Base-by-base conservation (phyloP, 768 basidiomycete species). In the Coprinellus micaceus region DNA sequence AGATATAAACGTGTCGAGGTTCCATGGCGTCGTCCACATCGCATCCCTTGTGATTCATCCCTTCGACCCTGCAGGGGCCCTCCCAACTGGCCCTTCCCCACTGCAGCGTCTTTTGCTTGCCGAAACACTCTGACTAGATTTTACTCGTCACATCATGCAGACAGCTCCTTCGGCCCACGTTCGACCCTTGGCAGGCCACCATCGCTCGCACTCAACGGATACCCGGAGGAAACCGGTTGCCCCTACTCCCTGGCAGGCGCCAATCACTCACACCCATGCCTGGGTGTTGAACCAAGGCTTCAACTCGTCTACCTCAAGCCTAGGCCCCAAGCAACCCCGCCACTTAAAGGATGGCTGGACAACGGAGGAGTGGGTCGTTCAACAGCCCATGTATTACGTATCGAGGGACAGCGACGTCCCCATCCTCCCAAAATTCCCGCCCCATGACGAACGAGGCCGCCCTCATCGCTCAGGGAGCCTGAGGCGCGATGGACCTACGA, bases 281-380 rank as follows among this genome's bases (percentile, higher is more conserved):
- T 83, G 79, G 76, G 80, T 80, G 6, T 73, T 76, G 49, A 79
- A 84, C 57, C 82, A 85, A 66, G 80, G 82, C 60, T 69, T 71
- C 41, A 49, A 51, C 19, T 43, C 40, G 7, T 43, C 40, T 5
- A 43, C 15, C 10, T 17, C 40, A 43, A 43, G 40, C 49, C 17
- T 51, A 30, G 30, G 7, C 7, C n/a, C 40, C 40, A 43, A 43
- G n/a, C 40, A 15, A 17, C 6, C 40, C 15, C 72, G 72, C 44
- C 71, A 74, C 54, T 73, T 72, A 44, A 75, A 72, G 55, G 72
- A 75, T 58, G 76, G 72, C 59, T 74, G 74, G 64, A 81, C 77
- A 61, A 83, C 82, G 29, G 82, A 85, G 52, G 77, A 80, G 53
- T 89, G 89, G 88, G 81, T 88, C 48, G 68, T 77, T 46, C 77